Percentiles rank a stretch among this genome's conserved stretches.
Evolutionary conservation across 2,329 filamentous ascomycete species (phyloP).

Genomic region (Exophiala xenobiotica): DNA sequence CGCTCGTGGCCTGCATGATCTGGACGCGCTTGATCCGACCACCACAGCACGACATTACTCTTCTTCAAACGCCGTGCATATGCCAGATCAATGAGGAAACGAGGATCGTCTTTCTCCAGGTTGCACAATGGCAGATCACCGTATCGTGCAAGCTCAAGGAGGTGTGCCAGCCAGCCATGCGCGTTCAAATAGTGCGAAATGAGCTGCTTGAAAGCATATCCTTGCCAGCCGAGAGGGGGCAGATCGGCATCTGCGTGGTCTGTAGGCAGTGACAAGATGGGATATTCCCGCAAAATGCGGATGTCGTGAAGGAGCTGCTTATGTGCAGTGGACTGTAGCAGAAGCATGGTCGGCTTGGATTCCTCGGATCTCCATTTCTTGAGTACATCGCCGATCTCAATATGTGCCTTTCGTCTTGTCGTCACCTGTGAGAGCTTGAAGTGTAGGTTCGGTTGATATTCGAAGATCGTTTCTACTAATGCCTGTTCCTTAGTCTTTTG

Average conservation of each 20-base stretch:
- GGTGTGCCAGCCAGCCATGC: slow-evolving; percentile 86
- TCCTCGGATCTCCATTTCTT: slow-evolving; percentile 91
- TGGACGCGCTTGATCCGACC: slow-evolving; percentile 81
- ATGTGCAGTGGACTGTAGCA: slow-evolving; percentile 86
- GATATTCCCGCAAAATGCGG: slow-evolving; percentile 78
- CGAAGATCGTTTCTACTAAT: slow-evolving; percentile 76
- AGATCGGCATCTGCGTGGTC: slow-evolving; percentile 82
- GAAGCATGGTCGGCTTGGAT: slow-evolving; percentile 72
- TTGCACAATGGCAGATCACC: slow-evolving; percentile 95
- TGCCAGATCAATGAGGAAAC: slow-evolving; percentile 91
- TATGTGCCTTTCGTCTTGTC: slow-evolving; percentile 81
- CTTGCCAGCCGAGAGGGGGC: slow-evolving; percentile 91
- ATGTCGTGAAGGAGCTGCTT: slow-evolving; percentile 81
- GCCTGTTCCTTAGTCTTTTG: slow-evolving; percentile 65
- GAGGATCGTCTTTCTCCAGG: slow-evolving; percentile 87
- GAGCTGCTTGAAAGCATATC: slow-evolving; percentile 79
- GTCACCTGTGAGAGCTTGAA: slow-evolving; percentile 88
- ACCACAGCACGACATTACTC: slow-evolving; percentile 95
- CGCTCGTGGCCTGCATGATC: slow-evolving; percentile 96
- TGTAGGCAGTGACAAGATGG: slow-evolving; percentile 75
- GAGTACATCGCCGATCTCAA: slow-evolving; percentile 82
- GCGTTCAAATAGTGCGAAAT: slow-evolving; percentile 88
- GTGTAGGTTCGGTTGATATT: slow-evolving; percentile 79
- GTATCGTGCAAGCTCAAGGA: slow-evolving; percentile 84
- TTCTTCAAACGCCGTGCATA: slow-evolving; percentile 87